Conservation (phyloP, 176 grass and related monocot genomes). For the Poa pratensis region DNA sequence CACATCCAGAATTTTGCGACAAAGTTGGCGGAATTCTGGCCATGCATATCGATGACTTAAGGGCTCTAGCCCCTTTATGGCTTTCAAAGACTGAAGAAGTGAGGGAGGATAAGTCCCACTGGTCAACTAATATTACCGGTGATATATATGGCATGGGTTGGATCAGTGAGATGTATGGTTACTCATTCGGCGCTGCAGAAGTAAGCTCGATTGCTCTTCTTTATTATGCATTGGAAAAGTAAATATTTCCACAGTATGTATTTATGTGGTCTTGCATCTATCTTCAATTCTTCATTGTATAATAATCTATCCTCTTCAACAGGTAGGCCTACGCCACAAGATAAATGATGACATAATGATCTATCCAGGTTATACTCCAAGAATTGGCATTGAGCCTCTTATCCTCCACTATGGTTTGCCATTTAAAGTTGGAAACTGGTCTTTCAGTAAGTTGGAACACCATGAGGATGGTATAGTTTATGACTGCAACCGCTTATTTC, state of each 20-base stretch:
- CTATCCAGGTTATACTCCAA: constrained; percentile 95
- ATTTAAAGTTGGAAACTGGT: constrained; percentile 98
- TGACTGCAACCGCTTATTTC: constrained; percentile 91
- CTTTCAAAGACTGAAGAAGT: constrained; percentile 99
- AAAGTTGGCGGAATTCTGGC: constrained; percentile 90
- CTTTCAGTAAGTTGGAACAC: constrained; percentile 91
- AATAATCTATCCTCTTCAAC: constrained; percentile 42
- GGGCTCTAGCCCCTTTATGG: constrained; percentile 85
- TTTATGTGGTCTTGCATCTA: constrained; percentile 15
- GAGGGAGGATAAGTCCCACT: constrained; percentile 83
- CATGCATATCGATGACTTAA: constrained; percentile 94
- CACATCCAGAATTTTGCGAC: constrained; percentile 94
- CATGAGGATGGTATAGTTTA: constrained; percentile 90
- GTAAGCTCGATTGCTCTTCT: constrained; percentile 59
- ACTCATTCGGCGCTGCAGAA: constrained; percentile 97
- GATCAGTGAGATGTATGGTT: constrained; percentile 99
- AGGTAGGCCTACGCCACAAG: constrained; percentile 92
- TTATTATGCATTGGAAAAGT: constrained; percentile 11
- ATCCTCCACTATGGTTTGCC: constrained; percentile 91
- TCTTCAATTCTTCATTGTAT: constrained; percentile 45
- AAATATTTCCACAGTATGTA: constrained; percentile 17
- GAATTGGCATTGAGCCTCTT: constrained; percentile 74
- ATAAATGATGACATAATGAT: constrained; percentile 99
- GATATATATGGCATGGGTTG: constrained; percentile 97
- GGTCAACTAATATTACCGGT: constrained; percentile 96